These are phyloP conservation scores for Exophiala calicioides DNA, from an alignment of 2,329 filamentous ascomycete species.

Conservation along the genomic window DNA sequence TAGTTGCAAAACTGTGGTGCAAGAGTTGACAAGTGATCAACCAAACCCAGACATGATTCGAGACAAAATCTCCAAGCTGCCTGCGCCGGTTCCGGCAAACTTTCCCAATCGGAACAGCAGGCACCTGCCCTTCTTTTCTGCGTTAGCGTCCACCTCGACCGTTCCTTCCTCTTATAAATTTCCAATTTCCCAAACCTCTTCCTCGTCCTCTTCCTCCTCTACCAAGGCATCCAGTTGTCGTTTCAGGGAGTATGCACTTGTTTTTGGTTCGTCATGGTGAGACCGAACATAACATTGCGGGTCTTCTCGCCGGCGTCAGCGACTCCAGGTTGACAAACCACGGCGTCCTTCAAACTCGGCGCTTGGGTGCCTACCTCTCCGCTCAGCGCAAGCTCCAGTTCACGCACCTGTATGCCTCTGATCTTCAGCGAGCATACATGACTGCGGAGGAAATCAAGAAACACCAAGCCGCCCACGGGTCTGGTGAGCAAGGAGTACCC, in stretches of 20 bases:
- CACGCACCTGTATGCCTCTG: slow-evolving; percentile 73
- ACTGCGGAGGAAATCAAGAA: slow-evolving; percentile 69
- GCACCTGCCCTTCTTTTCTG: no score
- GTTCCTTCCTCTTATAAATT: neutral
- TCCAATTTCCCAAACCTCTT: neutral
- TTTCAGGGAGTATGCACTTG: slow-evolving; percentile 61
- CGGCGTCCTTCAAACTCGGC: slow-evolving; percentile 74
- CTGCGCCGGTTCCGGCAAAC: neutral
- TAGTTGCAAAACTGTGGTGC: no score
- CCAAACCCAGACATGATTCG: no score
- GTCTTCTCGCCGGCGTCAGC: slow-evolving; percentile 65
- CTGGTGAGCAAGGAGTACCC: slow-evolving; percentile 5
- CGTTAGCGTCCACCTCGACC: no score
- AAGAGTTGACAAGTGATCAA: no score
- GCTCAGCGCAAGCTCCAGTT: slow-evolving; percentile 62
- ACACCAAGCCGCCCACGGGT: slow-evolving; percentile 46
- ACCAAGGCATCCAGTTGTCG: neutral
- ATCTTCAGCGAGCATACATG: slow-evolving; percentile 70
- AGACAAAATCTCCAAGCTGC: no score
- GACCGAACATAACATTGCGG: slow-evolving; percentile 83
- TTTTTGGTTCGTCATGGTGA: slow-evolving; percentile 85
- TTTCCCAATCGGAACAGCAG: neutral
- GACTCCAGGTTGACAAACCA: slow-evolving; percentile 81
- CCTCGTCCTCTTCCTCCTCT: neutral
- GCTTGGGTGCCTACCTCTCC: slow-evolving; percentile 67